Conservation (phyloP, 169 alveolate species). For the Cyclospora cayetanensis region DNA sequence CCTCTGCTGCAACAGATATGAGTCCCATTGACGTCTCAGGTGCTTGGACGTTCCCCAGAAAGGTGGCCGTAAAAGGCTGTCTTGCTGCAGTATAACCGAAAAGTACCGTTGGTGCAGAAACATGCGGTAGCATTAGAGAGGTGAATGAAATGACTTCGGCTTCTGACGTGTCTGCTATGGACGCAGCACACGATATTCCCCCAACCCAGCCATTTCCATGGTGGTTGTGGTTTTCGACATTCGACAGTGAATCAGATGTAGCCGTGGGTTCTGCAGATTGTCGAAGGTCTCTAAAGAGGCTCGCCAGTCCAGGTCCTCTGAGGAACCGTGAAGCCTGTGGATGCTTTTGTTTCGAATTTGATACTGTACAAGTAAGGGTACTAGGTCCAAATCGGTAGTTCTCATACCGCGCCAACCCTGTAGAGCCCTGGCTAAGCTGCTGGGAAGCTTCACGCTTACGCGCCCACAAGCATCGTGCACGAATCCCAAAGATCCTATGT, state of each 20-base stretch:
- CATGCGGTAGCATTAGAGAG: conserved; percentile 38
- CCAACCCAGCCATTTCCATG: neutral
- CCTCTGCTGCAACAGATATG: conserved; percentile 46
- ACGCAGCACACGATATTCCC: neutral
- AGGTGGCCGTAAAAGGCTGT: neutral
- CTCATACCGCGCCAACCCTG: no score
- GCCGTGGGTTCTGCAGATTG: neutral
- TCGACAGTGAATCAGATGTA: neutral
- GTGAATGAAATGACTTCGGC: neutral
- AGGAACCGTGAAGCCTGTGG: neutral
- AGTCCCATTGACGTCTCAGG: neutral
- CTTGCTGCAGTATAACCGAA: neutral
- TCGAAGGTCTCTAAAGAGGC: conserved; percentile 39
- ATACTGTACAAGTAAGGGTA: no score
- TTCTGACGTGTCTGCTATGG: neutral
- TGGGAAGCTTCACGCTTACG: no score
- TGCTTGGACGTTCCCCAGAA: neutral
- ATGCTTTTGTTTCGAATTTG: neutral
- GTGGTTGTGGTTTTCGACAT: neutral
- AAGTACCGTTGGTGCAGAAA: conserved; percentile 22
- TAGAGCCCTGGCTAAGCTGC: no score
- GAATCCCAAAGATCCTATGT: conserved; percentile 12
- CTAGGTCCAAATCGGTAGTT: no score
- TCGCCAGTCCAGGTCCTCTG: conserved; percentile 61
- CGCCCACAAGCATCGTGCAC: neutral